Evolutionary conservation across 2,329 filamentous ascomycete genomes (phyloP).

Genomic region (Exophiala oligosperma): DNA sequence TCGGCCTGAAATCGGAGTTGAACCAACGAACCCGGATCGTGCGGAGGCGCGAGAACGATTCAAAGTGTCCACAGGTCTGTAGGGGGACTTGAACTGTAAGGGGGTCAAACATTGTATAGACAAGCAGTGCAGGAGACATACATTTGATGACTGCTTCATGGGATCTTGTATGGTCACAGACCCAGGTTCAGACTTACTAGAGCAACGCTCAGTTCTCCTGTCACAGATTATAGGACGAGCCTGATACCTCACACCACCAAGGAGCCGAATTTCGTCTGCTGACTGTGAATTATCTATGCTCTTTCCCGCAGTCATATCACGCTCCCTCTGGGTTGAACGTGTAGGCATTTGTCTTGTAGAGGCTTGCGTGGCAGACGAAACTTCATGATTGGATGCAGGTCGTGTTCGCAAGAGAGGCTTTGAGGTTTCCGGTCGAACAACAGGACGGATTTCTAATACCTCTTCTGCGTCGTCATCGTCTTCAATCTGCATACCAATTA

Average conservation of each 20-base stretch:
- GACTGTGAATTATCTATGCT: background rate
- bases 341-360: slow-evolving; percentile 3
- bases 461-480: slow-evolving; percentile 17
- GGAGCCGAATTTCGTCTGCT: background rate
- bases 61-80: slow-evolving; percentile 11
- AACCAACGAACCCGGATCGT: background rate
- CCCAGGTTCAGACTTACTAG: slow-evolving; percentile 9
- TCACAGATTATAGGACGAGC: background rate
- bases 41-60: background rate
- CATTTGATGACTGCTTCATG: slow-evolving; percentile 14
- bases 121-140: slow-evolving; percentile 1
- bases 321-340: background rate
- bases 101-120: background rate
- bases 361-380: background rate
- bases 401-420: background rate
- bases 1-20: background rate
- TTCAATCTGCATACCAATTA: slow-evolving; percentile 9
- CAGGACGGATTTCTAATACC: background rate
- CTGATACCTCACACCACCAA: slow-evolving; percentile 14
- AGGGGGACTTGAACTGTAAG: background rate
- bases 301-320: background rate
- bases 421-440: background rate
- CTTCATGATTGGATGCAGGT: background rate
- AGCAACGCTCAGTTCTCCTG: slow-evolving; percentile 3
- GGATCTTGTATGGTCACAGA: slow-evolving; percentile 13